These are phyloP conservation scores for Fulvia fulva DNA, from an alignment of 2,329 filamentous ascomycete species.

Conservation along the genomic window DNA sequence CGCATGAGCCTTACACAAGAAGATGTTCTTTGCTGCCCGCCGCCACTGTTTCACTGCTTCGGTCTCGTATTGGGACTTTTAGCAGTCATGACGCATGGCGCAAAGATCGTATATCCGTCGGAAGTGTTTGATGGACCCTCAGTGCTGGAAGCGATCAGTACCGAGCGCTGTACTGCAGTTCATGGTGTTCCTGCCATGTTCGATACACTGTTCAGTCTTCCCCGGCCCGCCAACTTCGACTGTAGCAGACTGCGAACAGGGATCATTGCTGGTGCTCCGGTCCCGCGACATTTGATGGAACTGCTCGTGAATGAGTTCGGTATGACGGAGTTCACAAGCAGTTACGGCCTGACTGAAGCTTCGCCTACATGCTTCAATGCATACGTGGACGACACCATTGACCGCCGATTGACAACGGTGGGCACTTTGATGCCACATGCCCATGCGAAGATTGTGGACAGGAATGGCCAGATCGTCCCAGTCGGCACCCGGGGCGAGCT, in stretches of 20 bases:
- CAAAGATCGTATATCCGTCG: conserved; percentile 71
- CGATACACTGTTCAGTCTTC: conserved; percentile 56
- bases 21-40: conserved; percentile 74
- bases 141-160: conserved; percentile 59
- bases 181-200: conserved; percentile 84
- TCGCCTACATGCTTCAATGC: conserved; percentile 79
- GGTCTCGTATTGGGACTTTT: conserved; percentile 73
- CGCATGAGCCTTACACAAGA: conserved; percentile 64
- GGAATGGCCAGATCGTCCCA: conserved; percentile 61
- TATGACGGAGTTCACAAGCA: conserved; percentile 65
- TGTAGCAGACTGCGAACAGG: conserved; percentile 60
- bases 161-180: conserved; percentile 57
- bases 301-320: conserved; percentile 66
- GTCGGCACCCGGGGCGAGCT: conserved; percentile 67
- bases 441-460: conserved; percentile 71
- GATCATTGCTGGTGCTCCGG: conserved; percentile 73
- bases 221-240: conserved; percentile 47
- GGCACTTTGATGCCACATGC: conserved; percentile 70
- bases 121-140: conserved; percentile 68
- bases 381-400: conserved; percentile 66
- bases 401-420: conserved; percentile 66
- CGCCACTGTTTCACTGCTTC: conserved; percentile 83
- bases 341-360: conserved; percentile 66
- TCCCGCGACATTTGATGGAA: conserved; percentile 72
- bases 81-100: conserved; percentile 68